These are phyloP conservation scores for Arthrobotrys sphaeroides DNA, from an alignment of 2,329 filamentous ascomycete genomes.

Conservation along the genomic window DNA sequence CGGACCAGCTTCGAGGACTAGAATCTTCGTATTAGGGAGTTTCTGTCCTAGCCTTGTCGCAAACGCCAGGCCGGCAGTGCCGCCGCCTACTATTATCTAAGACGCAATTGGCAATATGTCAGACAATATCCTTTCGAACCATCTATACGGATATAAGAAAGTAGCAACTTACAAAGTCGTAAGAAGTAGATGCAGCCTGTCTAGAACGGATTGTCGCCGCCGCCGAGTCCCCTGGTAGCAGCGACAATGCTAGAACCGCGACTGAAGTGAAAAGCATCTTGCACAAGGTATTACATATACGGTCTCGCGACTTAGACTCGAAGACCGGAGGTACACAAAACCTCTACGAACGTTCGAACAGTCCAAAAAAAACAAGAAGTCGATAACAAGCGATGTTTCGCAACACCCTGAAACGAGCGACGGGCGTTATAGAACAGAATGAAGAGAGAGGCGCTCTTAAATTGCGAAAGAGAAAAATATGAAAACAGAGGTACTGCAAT, in stretches of 20 bases:
- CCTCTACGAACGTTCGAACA: neutral
- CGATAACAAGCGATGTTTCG: neutral
- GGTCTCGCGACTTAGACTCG: neutral
- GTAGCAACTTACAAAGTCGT: slow-evolving; percentile 39
- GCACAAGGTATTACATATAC: too few species aligned
- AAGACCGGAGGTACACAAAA: neutral
- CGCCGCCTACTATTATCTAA: slow-evolving; percentile 49
- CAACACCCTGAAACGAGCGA: neutral
- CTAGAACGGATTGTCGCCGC: slow-evolving; percentile 36
- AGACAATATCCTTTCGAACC: neutral
- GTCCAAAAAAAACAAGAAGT: too few species aligned
- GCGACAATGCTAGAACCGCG: slow-evolving; percentile 28
- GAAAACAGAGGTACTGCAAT: slow-evolving; percentile 3
- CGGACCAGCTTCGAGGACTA: slow-evolving; percentile 44
- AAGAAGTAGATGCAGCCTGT: slow-evolving; percentile 20
- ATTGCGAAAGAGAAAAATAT: neutral
- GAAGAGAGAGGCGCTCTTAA: slow-evolving; percentile 13
- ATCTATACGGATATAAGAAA: neutral
- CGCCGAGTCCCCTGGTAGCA: slow-evolving; percentile 23
- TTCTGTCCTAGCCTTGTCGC: slow-evolving; percentile 49
- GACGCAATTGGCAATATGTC: neutral
- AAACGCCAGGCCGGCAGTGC: slow-evolving; percentile 47
- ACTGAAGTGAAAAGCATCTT: slow-evolving; percentile 37
- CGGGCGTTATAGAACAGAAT: neutral
- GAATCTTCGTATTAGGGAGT: slow-evolving; percentile 33